Evolutionary conservation across 2,329 filamentous ascomycete species (phyloP), one percentile per base, ranked within the genome.

Genomic region (Arachnopeziza araneosa): DNA sequence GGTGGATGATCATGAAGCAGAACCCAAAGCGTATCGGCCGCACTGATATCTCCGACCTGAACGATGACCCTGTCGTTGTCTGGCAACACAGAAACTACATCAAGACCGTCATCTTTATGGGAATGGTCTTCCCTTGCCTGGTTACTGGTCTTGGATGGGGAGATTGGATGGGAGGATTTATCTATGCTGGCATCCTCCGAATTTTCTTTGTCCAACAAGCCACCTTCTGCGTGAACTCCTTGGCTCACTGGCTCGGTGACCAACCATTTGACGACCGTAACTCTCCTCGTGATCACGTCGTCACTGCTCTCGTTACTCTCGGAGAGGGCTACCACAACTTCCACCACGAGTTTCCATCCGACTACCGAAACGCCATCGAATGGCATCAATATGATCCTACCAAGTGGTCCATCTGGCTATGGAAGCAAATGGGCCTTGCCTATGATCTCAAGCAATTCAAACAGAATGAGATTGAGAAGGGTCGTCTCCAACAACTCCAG

Each of bases 321-420:
- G 91, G 91, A 54, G 91, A 93, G 77, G 91, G 91, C 30, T 96
- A 96, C 79, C 91, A 96, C 83, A 96, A 96, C 83, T 96, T 96
- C 83, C 91, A 96, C 78, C 91, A 96, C 82, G 91, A 96, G 76
- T 96, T 96, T 78, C 91, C 91, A 58, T 93, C 90, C 12, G 91
- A 96, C 76, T 96, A 95, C 84, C 90, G 91, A 74, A 96, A 96
- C 74, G 91, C 90, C 63, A 93, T 95, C 68, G 82, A 91, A 76
- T 96, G 91, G 90, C 88, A 86, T 78, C 91, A 96, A 78, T 96
- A 96, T 72, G 91, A 96, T 75, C 91, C 91, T 53, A 96, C 91
- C 75, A 96, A 96, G 80, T 95, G 91, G 90, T 83, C 79, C 73
- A 96, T 96, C 79, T 91, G 86, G 86, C 70, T 80, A 61, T 93